A percentile compares a stretch with the other conserved stretches of the same genome.
phyloP scores from a whole-genome alignment of 148 eudicot genomes.

The Cornus controversa region DNA sequence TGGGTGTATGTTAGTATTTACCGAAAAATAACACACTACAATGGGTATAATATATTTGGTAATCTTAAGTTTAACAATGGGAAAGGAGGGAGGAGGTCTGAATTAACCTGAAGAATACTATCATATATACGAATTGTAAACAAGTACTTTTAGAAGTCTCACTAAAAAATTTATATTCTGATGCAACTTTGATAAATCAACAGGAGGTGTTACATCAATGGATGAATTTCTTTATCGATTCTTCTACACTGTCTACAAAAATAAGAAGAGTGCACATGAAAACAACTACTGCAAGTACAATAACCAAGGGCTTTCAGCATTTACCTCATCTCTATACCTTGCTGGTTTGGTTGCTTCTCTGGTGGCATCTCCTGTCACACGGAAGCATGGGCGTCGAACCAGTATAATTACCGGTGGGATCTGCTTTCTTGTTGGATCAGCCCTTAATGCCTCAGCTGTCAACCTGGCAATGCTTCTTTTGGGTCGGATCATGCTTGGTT shows the following conservation, averaged over 20 bases:
- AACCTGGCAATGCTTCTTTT: slow-evolving; percentile 70
- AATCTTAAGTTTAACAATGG: too few relatives aligned
- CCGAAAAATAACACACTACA: too few relatives aligned
- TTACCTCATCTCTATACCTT: slow-evolving; percentile 84
- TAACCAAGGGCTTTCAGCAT: slow-evolving; percentile 85
- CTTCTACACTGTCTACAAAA: slow-evolving; percentile 59
- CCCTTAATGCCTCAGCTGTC: slow-evolving; percentile 66
- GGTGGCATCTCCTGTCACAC: slow-evolving; percentile 68
- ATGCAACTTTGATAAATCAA: neutral
- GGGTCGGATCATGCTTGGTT: slow-evolving; percentile 88
- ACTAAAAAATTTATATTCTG: too few relatives aligned
- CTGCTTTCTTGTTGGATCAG: slow-evolving; percentile 70
- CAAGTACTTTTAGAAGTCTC: too few relatives aligned
- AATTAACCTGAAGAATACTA: too few relatives aligned
- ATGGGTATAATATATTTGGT: too few relatives aligned
- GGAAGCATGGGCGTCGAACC: slow-evolving; percentile 61
- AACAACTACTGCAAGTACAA: slow-evolving; percentile 87
- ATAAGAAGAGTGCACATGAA: slow-evolving; percentile 58
- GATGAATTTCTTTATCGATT: slow-evolving; percentile 69
- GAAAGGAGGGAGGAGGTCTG: too few relatives aligned
- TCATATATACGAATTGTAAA: too few relatives aligned
- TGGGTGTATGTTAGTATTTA: too few relatives aligned
- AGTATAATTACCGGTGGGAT: slow-evolving; percentile 78
- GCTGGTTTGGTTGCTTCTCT: slow-evolving; percentile 75
- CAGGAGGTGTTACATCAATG: slow-evolving; percentile 93